Evolutionary conservation across 2,329 filamentous ascomycete genomes (phyloP).

Genomic region (Diaporthe capsici): DNA sequence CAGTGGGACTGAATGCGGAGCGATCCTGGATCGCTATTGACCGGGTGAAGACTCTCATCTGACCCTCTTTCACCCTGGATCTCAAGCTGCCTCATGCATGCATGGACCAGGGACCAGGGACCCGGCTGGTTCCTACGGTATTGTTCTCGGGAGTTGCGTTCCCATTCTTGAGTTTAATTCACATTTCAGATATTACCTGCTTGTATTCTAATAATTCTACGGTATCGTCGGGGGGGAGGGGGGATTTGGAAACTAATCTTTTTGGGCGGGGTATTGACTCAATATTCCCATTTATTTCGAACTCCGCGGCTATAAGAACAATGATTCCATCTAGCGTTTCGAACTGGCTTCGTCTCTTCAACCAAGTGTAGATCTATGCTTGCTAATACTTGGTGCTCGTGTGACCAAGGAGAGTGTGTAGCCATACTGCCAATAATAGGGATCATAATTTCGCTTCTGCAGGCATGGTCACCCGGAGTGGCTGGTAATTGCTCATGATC

Average conservation of each 20-base stretch:
- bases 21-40: not conserved
- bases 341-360: not conserved
- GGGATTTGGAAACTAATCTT: no score
- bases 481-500: not conserved
- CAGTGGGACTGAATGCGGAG: not conserved
- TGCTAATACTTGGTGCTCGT: not conserved
- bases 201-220: not conserved
- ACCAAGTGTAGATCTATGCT: no score
- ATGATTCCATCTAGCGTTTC: no score
- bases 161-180: not conserved
- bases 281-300: not conserved
- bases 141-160: no score
- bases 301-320: not conserved
- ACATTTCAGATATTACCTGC: not conserved
- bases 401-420: not conserved
- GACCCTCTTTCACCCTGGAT: not conserved
- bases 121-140: no score
- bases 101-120: not conserved
- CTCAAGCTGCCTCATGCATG: not conserved
- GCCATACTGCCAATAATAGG: not conserved
- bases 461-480: not conserved
- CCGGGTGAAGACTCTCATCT: no score
- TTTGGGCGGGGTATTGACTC: no score
- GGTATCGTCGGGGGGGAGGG: no score
- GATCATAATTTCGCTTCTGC: slow-evolving; percentile 29